Conservation (phyloP, 306 rosid genomes). For the Cyclanthera cordifolia region DNA sequence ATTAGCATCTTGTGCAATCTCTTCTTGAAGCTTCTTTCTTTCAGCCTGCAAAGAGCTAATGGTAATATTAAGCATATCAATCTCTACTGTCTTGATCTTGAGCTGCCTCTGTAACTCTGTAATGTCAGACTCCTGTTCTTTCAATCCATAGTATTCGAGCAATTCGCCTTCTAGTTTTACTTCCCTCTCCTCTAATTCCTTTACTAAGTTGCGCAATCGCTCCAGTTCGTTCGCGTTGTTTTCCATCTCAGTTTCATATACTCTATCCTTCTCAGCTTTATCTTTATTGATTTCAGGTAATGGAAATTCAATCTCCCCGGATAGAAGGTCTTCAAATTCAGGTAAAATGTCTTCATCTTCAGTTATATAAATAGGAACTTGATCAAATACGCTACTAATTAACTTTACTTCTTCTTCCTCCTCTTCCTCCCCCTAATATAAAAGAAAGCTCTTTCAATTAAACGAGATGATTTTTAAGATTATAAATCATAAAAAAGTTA, state of each 20-base stretch:
- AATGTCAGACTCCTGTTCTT: conserved; percentile 85
- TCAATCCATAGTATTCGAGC: conserved; percentile 91
- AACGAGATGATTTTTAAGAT: conserved; percentile 7
- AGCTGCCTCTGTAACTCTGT: conserved; percentile 71
- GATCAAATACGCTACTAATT: conserved; percentile 68
- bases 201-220: conserved; percentile 45
- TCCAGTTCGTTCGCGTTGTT: conserved; percentile 71
- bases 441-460: conserved; percentile 20
- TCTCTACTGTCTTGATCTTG: conserved; percentile 76
- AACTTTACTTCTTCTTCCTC: conserved; percentile 72
- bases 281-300: conserved; percentile 25
- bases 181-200: conserved; percentile 95
- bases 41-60: conserved; percentile 80
- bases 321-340: conserved; percentile 78
- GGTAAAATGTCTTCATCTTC: conserved; percentile 60
- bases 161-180: conserved; percentile 93
- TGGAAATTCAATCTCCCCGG: conserved; percentile 82
- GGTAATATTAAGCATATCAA: conserved; percentile 71
- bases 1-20: conserved; percentile 42
- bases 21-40: conserved; percentile 84
- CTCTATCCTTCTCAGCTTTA: conserved; percentile 34
- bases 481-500: background rate
- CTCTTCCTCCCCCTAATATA: conserved; percentile 46
- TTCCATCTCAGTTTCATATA: conserved; percentile 68
- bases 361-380: conserved; percentile 29